Evolutionary conservation across 106 monocot genomes (phyloP).

Genomic region (Iris macrosiphon): DNA sequence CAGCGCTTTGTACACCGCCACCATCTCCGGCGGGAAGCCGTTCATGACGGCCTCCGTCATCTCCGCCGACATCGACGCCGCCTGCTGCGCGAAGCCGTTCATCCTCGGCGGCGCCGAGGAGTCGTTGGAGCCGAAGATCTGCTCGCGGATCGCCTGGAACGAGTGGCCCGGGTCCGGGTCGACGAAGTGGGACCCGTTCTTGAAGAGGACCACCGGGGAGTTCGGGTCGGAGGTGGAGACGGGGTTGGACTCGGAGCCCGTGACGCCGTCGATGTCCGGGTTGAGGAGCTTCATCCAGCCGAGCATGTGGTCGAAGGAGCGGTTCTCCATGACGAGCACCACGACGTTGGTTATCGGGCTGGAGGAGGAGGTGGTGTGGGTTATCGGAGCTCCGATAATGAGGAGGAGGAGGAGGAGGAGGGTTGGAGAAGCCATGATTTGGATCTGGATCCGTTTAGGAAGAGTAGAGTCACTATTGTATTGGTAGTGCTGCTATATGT

Average conservation of each 20-base stretch:
- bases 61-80: slow-evolving; percentile 7
- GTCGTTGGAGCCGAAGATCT: slow-evolving; percentile 30
- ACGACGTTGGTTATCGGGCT: slow-evolving; percentile 37
- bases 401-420: too few species aligned
- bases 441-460: too few species aligned
- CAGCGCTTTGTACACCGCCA: slow-evolving; percentile 59
- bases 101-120: slow-evolving; percentile 29
- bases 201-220: slow-evolving; percentile 25
- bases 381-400: not conserved
- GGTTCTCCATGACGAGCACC: slow-evolving; percentile 41
- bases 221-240: slow-evolving; percentile 13
- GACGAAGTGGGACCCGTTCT: slow-evolving; percentile 26
- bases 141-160: slow-evolving; percentile 42
- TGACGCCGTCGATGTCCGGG: slow-evolving; percentile 43
- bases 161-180: slow-evolving; percentile 57
- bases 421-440: too few species aligned
- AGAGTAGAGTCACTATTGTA: too few species aligned
- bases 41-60: slow-evolving; percentile 58
- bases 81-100: slow-evolving; percentile 64
- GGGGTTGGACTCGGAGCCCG: slow-evolving; percentile 26
- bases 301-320: slow-evolving; percentile 68
- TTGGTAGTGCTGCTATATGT: too few species aligned
- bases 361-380: not conserved
- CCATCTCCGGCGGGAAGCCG: slow-evolving; percentile 79
- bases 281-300: slow-evolving; percentile 42